phyloP scores from a whole-genome alignment of 164 flowering plant genomes.

The Cinnamomum chago region DNA sequence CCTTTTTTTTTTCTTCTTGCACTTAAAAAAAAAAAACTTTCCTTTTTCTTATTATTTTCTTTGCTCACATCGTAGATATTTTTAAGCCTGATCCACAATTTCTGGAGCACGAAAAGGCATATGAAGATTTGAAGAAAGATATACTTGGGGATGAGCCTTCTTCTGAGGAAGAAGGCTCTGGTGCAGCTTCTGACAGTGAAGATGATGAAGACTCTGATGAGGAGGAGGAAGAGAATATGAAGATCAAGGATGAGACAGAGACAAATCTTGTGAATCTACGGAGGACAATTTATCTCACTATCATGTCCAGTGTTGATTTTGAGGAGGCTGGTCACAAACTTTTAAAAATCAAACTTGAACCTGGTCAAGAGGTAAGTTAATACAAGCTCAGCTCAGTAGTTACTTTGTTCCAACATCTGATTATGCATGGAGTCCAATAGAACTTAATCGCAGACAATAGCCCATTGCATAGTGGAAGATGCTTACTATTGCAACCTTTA shows the following conservation, averaged over 20 bases:
- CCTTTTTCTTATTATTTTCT: conserved; percentile 7
- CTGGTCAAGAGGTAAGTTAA: conserved; percentile 89
- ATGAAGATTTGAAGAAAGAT: conserved; percentile 58
- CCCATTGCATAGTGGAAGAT: too few relatives aligned
- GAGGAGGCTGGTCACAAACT: conserved; percentile 99
- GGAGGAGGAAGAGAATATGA: conserved; percentile 59
- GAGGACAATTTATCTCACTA: conserved; percentile 89
- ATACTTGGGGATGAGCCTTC: conserved; percentile 66
- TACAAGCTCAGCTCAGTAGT: neutral
- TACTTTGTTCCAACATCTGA: neutral
- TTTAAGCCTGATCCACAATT: conserved; percentile 66
- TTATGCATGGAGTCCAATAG: neutral
- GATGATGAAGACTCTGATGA: conserved; percentile 51
- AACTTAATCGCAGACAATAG: neutral
- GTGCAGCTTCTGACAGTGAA: conserved; percentile 43
- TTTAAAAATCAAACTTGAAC: conserved; percentile 87
- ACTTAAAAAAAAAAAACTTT: too few relatives aligned
- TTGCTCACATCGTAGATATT: conserved; percentile 49
- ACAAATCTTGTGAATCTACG: conserved; percentile 87
- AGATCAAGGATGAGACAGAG: conserved; percentile 89
- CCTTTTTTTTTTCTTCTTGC: neutral
- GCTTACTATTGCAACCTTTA: too few relatives aligned
- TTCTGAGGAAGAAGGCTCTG: conserved; percentile 57
- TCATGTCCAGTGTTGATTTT: conserved; percentile 98
- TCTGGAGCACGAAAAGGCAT: conserved; percentile 60